These are phyloP conservation scores for Ballota nigra DNA, from an alignment of 257 asterid species.

Conservation along the genomic window DNA sequence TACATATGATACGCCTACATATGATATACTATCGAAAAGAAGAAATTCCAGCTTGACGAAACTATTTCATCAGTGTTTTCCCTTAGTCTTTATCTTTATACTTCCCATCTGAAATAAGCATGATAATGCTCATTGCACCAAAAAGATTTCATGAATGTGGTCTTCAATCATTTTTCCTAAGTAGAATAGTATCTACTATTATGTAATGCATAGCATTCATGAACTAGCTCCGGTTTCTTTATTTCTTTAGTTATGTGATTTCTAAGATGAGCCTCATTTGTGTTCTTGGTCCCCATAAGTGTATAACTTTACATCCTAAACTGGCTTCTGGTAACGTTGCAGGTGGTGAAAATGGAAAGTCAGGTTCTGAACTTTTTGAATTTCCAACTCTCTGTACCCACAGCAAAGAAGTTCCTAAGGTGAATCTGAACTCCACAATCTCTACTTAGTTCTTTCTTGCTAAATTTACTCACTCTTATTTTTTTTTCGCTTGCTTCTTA, in stretches of 20 bases:
- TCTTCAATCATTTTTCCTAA: neutral
- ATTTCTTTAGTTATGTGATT: too few relatives aligned
- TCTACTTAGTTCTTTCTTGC: neutral
- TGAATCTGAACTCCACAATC: neutral
- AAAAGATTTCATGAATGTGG: neutral
- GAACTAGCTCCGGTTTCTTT: too few relatives aligned
- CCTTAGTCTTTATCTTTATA: neutral
- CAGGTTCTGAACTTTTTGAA: slow-evolving; percentile 59
- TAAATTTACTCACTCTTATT: slow-evolving; percentile 14
- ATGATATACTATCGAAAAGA: neutral
- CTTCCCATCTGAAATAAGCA: neutral
- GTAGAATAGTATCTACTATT: neutral
- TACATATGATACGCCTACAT: slow-evolving; percentile 12
- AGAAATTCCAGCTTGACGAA: neutral
- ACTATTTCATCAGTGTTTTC: neutral
- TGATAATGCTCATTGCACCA: neutral
- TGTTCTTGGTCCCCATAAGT: too few relatives aligned
- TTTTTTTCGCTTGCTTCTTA: slow-evolving; percentile 17
- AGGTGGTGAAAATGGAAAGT: slow-evolving; percentile 89
- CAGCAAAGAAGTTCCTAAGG: slow-evolving; percentile 96
- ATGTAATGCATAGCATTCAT: too few relatives aligned
- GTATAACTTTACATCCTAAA: neutral
- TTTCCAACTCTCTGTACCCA: slow-evolving; percentile 81
- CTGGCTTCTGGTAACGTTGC: slow-evolving; percentile 30
- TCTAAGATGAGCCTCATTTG: neutral